Conservation (phyloP, 2,329 filamentous ascomycete genomes). For the Eutypella sp. region DNA sequence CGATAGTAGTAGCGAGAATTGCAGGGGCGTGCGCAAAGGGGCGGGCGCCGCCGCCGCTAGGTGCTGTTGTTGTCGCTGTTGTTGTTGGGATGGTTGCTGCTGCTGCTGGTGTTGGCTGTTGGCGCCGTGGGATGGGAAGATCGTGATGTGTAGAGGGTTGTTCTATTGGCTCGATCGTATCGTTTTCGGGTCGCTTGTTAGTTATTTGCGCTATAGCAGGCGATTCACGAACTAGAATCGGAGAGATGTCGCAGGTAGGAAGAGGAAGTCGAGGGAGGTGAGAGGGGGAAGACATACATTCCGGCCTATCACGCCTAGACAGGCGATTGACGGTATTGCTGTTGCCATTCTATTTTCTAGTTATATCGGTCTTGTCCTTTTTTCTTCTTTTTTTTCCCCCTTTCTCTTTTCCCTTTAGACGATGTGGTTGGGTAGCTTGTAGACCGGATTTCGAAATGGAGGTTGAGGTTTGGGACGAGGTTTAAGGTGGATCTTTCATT, state of each 20-base stretch:
- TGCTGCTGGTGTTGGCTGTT: too few relatives aligned
- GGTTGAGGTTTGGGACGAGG: too few relatives aligned
- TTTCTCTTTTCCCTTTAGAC: too few relatives aligned
- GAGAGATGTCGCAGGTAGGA: not conserved
- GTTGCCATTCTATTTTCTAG: too few relatives aligned
- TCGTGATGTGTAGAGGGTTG: constrained; percentile 88
- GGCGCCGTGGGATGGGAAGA: constrained; percentile 80
- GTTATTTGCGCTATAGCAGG: constrained; percentile 2
- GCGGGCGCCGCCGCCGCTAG: constrained; percentile 35
- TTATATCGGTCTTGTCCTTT: too few relatives aligned
- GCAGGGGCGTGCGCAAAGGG: constrained; percentile 65
- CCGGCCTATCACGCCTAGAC: constrained; percentile 89
- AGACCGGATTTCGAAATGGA: too few relatives aligned
- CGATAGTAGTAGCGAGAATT: constrained; percentile 88
- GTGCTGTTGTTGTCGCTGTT: constrained; percentile 39
- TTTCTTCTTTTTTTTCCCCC: too few relatives aligned
- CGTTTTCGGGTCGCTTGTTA: constrained; percentile 6
- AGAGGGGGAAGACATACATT: constrained; percentile 54
- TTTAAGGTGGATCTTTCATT: too few relatives aligned
- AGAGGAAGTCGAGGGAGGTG: not conserved
- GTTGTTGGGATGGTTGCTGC: too few relatives aligned
- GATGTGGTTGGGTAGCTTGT: too few relatives aligned
- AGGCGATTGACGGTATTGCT: constrained; percentile 76
- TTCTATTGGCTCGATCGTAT: constrained; percentile 54
- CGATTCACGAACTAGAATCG: too few relatives aligned